Conservation (phyloP, 257 asterid genomes). For the Lantana camara region DNA sequence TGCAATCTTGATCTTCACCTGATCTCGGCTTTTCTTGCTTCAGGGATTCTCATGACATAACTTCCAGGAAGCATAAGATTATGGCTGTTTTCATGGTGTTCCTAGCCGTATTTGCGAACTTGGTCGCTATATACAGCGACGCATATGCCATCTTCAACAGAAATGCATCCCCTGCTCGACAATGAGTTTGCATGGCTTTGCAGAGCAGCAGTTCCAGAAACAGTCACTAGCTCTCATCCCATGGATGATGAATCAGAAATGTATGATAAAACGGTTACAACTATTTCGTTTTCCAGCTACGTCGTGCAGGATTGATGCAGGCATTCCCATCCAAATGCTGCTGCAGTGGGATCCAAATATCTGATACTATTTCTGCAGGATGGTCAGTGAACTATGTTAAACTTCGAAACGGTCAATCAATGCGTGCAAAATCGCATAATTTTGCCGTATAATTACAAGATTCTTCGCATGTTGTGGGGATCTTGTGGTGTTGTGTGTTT, state of each 20-base stretch:
- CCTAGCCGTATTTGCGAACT: slow-evolving; percentile 48
- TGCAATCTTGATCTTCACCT: slow-evolving; percentile 1
- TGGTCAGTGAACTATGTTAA: background rate
- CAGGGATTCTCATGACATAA: slow-evolving; percentile 48
- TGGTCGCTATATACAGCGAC: slow-evolving; percentile 53
- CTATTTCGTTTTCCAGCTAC: slow-evolving; percentile 2
- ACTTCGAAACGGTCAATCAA: background rate
- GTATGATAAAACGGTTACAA: slow-evolving; percentile 19
- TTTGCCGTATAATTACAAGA: background rate
- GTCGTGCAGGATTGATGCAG: background rate
- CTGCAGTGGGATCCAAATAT: background rate
- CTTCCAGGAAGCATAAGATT: slow-evolving; percentile 40
- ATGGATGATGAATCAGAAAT: background rate
- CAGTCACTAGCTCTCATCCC: background rate
- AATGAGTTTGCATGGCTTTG: slow-evolving; percentile 6
- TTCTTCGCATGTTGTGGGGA: background rate
- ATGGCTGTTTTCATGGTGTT: slow-evolving; percentile 53
- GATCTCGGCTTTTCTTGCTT: slow-evolving; percentile 19
- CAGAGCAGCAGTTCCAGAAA: background rate
- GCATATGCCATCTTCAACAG: slow-evolving; percentile 38
- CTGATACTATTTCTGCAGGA: background rate
- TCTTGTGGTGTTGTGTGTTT: background rate
- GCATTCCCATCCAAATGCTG: background rate
- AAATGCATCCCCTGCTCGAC: slow-evolving; percentile 27
- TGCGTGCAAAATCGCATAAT: background rate